Percentiles rank a stretch among this genome's conserved stretches.
Evolutionary conservation across 2,329 filamentous ascomycete genomes (phyloP).

Genomic region (Xylaria sp.): DNA sequence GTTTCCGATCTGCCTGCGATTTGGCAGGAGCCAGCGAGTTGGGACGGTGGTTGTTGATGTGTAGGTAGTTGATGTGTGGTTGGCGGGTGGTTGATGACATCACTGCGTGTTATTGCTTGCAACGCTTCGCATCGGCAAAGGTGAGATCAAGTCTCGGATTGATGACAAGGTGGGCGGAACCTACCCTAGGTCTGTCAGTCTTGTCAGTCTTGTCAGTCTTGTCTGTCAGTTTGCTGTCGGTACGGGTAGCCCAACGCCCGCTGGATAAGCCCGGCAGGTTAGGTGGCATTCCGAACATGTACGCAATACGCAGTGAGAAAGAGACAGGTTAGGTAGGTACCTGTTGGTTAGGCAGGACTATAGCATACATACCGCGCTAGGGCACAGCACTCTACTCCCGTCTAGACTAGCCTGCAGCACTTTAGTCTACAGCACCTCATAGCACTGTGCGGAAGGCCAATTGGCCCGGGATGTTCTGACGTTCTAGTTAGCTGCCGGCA

Average conservation of each 20-base stretch:
- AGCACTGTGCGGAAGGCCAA: background rate
- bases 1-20: background rate
- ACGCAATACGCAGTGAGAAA: too few species aligned
- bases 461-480: background rate
- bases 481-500: background rate
- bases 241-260: background rate
- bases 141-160: conserved; percentile 9
- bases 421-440: background rate
- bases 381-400: background rate
- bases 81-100: conserved; percentile 15
- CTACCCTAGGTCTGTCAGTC: background rate
- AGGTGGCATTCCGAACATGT: background rate
- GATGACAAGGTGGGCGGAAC: conserved; percentile 13
- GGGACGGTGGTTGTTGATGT: conserved; percentile 9
- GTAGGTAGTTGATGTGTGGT: background rate
- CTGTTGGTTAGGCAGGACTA: background rate
- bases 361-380: background rate
- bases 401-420: background rate
- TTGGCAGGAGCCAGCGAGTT: conserved; percentile 16
- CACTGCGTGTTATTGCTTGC: conserved; percentile 6
- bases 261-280: background rate
- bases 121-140: conserved; percentile 22
- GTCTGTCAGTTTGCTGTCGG: background rate
- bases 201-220: too few species aligned
- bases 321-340: background rate